Evolutionary conservation across 345 rosid species (phyloP).

Genomic region (Syzygium aromaticum): DNA sequence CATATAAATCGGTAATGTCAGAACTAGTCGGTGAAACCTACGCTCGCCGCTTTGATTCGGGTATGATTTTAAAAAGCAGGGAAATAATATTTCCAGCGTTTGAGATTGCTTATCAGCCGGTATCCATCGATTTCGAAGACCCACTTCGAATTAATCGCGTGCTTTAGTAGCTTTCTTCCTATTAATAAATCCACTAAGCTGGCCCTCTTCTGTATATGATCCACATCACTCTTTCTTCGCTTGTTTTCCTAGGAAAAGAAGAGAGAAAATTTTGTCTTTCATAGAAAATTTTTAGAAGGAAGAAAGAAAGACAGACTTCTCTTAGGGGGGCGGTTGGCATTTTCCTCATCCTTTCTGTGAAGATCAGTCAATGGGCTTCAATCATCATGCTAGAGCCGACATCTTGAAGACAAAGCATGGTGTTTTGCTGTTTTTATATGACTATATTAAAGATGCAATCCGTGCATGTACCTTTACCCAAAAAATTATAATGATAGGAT

Average conservation of each 20-base stretch:
- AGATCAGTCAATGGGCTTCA: background rate
- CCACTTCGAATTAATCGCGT: background rate
- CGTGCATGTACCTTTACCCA: background rate
- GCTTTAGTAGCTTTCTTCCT: background rate
- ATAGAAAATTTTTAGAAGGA: background rate
- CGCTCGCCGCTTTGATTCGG: background rate
- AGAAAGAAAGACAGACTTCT: background rate
- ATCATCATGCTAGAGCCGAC: background rate
- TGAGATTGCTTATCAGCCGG: background rate
- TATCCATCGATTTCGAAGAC: background rate
- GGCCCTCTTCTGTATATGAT: background rate
- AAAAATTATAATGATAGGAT: background rate
- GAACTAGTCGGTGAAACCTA: background rate
- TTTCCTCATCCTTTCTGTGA: background rate
- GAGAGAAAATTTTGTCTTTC: background rate
- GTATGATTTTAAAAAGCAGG: background rate
- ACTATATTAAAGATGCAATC: background rate
- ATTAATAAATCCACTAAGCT: background rate
- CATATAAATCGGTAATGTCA: too few species aligned
- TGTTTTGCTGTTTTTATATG: background rate
- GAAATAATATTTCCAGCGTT: background rate
- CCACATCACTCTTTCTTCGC: background rate
- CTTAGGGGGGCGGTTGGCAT: background rate
- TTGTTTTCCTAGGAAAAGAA: background rate
- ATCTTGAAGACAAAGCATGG: background rate